Base-by-base conservation (phyloP, 106 monocot genomes). In the Narthecium ossifragum region DNA sequence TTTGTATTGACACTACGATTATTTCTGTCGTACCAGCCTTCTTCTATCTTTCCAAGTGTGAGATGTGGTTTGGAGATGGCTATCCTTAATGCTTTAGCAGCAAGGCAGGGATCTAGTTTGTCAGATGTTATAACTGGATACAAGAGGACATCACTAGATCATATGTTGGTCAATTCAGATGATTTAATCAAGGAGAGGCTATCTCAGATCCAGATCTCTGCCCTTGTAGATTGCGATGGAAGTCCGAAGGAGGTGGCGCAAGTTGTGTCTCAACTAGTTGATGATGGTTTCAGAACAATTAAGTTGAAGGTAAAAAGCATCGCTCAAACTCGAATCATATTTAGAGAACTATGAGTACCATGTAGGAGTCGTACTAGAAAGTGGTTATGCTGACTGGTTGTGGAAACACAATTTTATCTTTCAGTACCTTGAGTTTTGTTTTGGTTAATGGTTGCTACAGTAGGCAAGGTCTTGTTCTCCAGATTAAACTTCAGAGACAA, bases 41-140 rank as follows among this genome's bases (percentile, higher is more conserved):
- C 75, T 46, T 83, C 94, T 14, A 50, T 94, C 43, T 90, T 86
- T 65, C 94, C 94, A 51, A 90, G 89, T 76, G 89, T 90, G 26
- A 80, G 85, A 22, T 90, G 85, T 84, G 90, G 90, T 23, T 39
- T 94, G 51, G 94, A 94, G 72, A 90, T 88, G 89, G 94, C 94
- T 31, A 34, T 94, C 70, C 80, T 94, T 59, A 75, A 80, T 80
- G 78, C 85, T 17, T 14, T 90, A 32, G 85, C 83, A 60, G 71
- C 60, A 70, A 71, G 57, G 60, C 43, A 31, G 12, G 76, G 47
- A 57, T 73, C 45, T 40, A 67, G 60, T 46, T 64, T 77, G 13
- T 70, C 56, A 26, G 70, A 73, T 67, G 34, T 67, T 58, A 13
- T 82, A 22, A 48, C 68, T 72, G 69, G 82, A 57, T 72, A 9